Evolutionary conservation across 257 asterid genomes (phyloP), one percentile per base, ranked within the genome.

Genomic region (Eustoma russellianum): DNA sequence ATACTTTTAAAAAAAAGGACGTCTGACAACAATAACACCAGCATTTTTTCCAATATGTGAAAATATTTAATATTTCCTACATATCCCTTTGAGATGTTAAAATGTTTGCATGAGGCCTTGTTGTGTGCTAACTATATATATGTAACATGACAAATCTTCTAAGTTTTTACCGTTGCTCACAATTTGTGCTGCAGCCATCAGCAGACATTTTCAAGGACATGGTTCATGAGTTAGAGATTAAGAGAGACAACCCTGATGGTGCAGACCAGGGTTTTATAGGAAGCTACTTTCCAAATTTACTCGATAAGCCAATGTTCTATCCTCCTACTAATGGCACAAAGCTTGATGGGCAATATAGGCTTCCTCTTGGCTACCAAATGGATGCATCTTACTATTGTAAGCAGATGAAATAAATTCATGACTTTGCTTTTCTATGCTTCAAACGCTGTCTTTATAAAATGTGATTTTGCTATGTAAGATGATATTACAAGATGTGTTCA

Each of bases 351-450:
- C 48, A 55, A 2, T 90, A 76, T 53, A 79, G 97, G 47, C 94
- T 90, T 66, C 85, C 94, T 61, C 84, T 90, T 0, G 97, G 97
- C 56, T 90, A 86, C 57, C 97, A 90, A 65, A 90, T 90, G 97
- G 97, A 90, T 13, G 97, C 97, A 62, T 81, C 96, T 59, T 89
- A 90, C 73, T 90, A 81, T 35, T 90, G 97, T 90, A 79, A 72
- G 96, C 62, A 45, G 16, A 33, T 7, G 2, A 13, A 46, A 9
- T 1, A 24, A 14, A 45, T 6, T 8, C 41, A 46, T 6, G 16
- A 15, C n/a, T 13, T 4, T 17, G 17, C 17, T 5, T 15, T 18
- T 13, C 43, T 28, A 14, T 17, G 1, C 17, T 9, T 13, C 13
- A 15, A 38, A 10, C 9, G 28, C 33, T n/a, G 7, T n/a, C 52